Evolutionary conservation across 768 basidiomycete species (phyloP).

Genomic region (Cytidiella melzeri): DNA sequence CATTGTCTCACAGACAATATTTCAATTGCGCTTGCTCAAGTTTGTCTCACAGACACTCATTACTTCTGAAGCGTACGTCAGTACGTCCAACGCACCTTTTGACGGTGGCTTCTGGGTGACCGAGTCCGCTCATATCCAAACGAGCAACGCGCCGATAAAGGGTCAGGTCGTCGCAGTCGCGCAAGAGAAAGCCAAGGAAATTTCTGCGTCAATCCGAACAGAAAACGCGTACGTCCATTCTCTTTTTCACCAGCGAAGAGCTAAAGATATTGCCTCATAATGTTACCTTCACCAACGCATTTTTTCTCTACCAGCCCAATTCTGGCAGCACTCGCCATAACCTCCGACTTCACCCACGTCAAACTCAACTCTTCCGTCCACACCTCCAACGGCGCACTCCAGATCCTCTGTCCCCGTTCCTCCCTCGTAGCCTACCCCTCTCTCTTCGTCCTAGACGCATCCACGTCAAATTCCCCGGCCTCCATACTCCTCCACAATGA

Average conservation of each 20-base stretch:
- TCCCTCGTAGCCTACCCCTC: background rate
- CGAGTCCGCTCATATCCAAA: background rate
- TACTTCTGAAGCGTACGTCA: background rate
- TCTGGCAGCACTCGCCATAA: background rate
- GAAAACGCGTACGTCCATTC: background rate
- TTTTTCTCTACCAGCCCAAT: too few species aligned
- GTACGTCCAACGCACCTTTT: background rate
- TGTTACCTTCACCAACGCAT: too few species aligned
- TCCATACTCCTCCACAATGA: background rate
- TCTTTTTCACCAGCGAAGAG: background rate
- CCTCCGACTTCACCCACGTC: background rate
- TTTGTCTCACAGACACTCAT: background rate
- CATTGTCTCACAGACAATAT: background rate
- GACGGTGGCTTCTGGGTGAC: background rate
- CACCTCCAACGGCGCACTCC: background rate
- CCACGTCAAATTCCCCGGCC: background rate
- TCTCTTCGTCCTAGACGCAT: background rate
- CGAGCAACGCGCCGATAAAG: background rate
- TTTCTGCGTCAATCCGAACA: background rate
- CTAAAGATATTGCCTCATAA: too few species aligned
- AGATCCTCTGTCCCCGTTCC: background rate
- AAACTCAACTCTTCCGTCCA: background rate
- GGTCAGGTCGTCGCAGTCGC: background rate
- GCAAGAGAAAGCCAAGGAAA: background rate
- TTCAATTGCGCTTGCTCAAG: background rate